Percentiles rank a stretch among this genome's conserved stretches.
Evolutionary conservation across 768 basidiomycete genomes (phyloP).

Genomic region (Pholiota conissans): DNA sequence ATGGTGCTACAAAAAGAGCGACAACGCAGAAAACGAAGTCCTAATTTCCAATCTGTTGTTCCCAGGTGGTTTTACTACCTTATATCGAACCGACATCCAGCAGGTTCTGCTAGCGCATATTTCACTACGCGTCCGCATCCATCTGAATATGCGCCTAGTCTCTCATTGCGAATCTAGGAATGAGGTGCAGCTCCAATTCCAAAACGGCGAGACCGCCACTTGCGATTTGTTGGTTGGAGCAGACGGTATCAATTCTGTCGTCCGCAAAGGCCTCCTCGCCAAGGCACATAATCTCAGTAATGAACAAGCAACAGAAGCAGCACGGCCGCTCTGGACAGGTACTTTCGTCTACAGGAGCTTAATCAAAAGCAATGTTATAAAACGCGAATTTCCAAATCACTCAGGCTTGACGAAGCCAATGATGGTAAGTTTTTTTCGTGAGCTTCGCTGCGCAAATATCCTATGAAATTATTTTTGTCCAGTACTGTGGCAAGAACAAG

Average conservation of each 20-base stretch:
- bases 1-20: conserved; percentile 5
- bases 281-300: conserved; percentile 12
- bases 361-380: conserved; percentile 32
- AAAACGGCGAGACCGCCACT: conserved; percentile 42
- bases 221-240: conserved; percentile 51
- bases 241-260: conserved; percentile 37
- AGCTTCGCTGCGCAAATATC: not conserved
- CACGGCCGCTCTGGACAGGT: conserved; percentile 39
- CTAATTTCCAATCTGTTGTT: not conserved
- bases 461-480: not conserved
- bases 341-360: conserved; percentile 37
- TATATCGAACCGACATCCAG: conserved; percentile 40
- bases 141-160: conserved; percentile 28
- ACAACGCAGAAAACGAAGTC: not conserved
- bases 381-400: conserved; percentile 23
- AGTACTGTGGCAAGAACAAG: conserved; percentile 20
- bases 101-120: conserved; percentile 29
- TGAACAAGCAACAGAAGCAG: conserved; percentile 8
- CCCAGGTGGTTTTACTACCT: conserved; percentile 25
- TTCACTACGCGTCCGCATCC: conserved; percentile 8
- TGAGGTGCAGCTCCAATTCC: conserved; percentile 34
- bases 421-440: conserved; percentile 14
- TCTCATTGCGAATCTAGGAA: conserved; percentile 19
- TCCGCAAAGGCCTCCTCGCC: conserved; percentile 25
- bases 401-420: conserved; percentile 13